phyloP scores from a whole-genome alignment of 2,329 filamentous ascomycete species.

The Neofusicoccum cordaticola region DNA sequence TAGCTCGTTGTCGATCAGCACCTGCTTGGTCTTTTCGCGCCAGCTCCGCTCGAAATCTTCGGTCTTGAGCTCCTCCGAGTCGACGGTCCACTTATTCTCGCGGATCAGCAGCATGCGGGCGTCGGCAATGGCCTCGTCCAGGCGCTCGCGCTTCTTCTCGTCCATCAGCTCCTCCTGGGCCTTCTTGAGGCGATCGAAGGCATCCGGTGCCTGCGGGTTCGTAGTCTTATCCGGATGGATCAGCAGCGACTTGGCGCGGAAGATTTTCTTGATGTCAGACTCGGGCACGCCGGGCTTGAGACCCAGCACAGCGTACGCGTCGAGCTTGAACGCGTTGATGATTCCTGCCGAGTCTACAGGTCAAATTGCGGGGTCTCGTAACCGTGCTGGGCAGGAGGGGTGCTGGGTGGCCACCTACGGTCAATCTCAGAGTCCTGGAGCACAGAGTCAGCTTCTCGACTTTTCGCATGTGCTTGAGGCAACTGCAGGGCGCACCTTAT shows the following conservation, averaged over 20 bases:
- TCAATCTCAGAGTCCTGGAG: slow-evolving; percentile 88
- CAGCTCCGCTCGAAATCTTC: slow-evolving; percentile 80
- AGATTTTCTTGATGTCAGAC: slow-evolving; percentile 89
- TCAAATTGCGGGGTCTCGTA: background rate
- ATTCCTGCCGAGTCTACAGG: slow-evolving; percentile 51
- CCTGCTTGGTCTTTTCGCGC: slow-evolving; percentile 84
- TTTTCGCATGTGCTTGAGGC: background rate
- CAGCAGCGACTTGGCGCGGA: slow-evolving; percentile 96
- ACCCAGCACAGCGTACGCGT: slow-evolving; percentile 88
- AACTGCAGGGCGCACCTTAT: slow-evolving; percentile 60
- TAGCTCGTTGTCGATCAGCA: slow-evolving; percentile 90
- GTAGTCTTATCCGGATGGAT: slow-evolving; percentile 98
- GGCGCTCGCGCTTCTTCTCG: slow-evolving; percentile 80
- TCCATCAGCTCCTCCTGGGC: slow-evolving; percentile 89
- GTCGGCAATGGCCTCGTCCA: slow-evolving; percentile 95
- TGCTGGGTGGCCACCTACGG: slow-evolving; percentile 43
- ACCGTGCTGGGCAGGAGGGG: background rate
- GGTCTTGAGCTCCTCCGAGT: slow-evolving; percentile 82
- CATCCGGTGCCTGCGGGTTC: slow-evolving; percentile 86
- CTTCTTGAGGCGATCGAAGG: slow-evolving; percentile 95
- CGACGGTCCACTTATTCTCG: slow-evolving; percentile 87
- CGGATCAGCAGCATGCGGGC: slow-evolving; percentile 92
- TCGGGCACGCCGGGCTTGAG: slow-evolving; percentile 93
- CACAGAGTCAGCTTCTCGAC: background rate
- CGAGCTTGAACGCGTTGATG: slow-evolving; percentile 79